A percentile compares a stretch with the other conserved stretches of the same genome.
Evolutionary conservation across 1,139 yeast species (phyloP).

Genomic region (Saccharomyces pastorianus): DNA sequence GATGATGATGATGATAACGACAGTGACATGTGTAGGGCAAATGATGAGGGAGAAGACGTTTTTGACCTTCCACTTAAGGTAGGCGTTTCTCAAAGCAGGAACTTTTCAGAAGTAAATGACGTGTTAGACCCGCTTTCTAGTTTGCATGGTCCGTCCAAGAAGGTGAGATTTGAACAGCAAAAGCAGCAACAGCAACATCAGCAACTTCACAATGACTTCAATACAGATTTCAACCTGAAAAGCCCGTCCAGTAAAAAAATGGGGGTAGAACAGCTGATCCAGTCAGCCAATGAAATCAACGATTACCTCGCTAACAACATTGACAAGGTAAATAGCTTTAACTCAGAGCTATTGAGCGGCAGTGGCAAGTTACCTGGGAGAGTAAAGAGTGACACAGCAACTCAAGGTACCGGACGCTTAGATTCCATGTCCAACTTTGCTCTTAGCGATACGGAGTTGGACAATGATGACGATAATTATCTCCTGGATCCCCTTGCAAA

Average conservation of each 20-base stretch:
- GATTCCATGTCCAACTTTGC: constrained; percentile 30
- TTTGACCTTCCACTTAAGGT: constrained; percentile 25
- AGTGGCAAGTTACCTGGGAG: constrained; percentile 6
- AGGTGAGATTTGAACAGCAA: constrained; percentile 16
- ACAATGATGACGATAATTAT: background rate
- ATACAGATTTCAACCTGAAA: constrained; percentile 4
- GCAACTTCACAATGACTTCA: constrained; percentile 2
- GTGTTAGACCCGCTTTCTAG: constrained; percentile 7
- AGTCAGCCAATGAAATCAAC: constrained; percentile 26
- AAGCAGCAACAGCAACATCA: constrained; percentile 3
- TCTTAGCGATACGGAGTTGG: constrained; percentile 23
- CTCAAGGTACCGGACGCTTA: constrained; percentile 19
- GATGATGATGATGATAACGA: constrained; percentile 14
- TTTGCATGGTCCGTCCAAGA: constrained; percentile 8
- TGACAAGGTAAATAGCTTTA: constrained; percentile 20
- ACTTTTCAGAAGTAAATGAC: constrained; percentile 22
- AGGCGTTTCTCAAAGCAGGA: constrained; percentile 12
- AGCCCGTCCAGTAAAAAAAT: constrained; percentile 13
- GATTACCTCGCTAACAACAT: constrained; percentile 24
- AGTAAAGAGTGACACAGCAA: constrained; percentile 18
- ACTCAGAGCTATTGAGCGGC: constrained; percentile 14
- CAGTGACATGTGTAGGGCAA: constrained; percentile 7
- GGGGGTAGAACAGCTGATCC: constrained; percentile 27
- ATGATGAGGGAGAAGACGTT: constrained; percentile 9
- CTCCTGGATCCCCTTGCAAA: background rate